Conservation (phyloP, 1,284 basidiomycete species). For the Ganoderma leucocontextum region DNA sequence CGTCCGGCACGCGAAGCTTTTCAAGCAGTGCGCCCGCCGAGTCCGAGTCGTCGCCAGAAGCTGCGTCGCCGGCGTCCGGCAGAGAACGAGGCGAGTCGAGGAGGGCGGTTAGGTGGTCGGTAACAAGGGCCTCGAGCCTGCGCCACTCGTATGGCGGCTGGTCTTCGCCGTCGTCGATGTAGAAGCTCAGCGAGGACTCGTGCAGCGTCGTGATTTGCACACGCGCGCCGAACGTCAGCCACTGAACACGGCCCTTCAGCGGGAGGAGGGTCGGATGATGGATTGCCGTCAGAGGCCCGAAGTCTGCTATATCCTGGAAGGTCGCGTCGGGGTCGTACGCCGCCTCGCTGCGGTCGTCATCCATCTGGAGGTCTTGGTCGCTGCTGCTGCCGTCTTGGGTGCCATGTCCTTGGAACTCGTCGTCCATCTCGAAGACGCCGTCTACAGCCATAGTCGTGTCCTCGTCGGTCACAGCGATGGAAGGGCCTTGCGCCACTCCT, state of each 20-base stretch:
- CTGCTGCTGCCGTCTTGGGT: not conserved
- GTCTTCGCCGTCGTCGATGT: conserved; percentile 33
- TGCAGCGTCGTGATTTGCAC: conserved; percentile 29
- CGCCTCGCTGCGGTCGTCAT: not conserved
- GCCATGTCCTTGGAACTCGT: not conserved
- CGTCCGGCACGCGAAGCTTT: conserved; percentile 27
- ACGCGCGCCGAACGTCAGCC: conserved; percentile 36
- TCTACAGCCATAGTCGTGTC: not conserved
- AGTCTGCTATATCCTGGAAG: not conserved
- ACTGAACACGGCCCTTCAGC: conserved; percentile 32
- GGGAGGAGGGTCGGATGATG: conserved; percentile 4
- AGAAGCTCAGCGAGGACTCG: conserved; percentile 32
- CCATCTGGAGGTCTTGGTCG: conserved; percentile 1
- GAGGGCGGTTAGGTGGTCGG: conserved; percentile 19
- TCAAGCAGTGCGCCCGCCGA: conserved; percentile 4
- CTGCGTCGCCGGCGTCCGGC: not conserved
- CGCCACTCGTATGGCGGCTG: conserved; percentile 13
- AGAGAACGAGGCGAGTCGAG: not conserved
- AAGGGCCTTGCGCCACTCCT: not conserved
- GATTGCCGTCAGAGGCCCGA: conserved; percentile 8
- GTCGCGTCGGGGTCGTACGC: conserved; percentile 2
- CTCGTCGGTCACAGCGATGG: not conserved
- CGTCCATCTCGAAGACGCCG: conserved; percentile 9
- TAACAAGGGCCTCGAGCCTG: conserved; percentile 25
- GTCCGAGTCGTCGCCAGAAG: not conserved